phyloP scores from a whole-genome alignment of 1,139 yeast species.

The Nadsonia starkeyi-henricii region DNA sequence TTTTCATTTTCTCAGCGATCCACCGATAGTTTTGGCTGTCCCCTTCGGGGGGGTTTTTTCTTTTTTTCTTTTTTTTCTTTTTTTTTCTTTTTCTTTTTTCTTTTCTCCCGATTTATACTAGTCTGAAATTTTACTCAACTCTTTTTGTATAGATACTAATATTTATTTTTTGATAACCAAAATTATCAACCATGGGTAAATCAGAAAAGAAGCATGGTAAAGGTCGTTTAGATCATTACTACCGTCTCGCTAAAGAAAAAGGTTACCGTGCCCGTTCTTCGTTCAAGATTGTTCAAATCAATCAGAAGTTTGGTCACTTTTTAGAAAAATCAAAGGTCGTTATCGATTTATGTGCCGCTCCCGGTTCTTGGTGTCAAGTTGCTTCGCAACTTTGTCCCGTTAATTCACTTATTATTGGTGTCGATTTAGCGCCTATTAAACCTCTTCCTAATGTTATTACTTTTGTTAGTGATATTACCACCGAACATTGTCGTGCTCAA shows the following conservation, averaged over 20 bases:
- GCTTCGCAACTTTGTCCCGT: conserved; percentile 88
- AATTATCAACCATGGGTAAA: conserved; percentile 68
- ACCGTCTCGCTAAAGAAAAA: conserved; percentile 88
- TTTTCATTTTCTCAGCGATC: too few species aligned
- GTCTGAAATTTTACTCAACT: neutral
- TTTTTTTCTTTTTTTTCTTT: neutral
- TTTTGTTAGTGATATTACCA: conserved; percentile 92
- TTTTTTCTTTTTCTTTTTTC: neutral
- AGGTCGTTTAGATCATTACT: conserved; percentile 98
- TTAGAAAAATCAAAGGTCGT: conserved; percentile 93
- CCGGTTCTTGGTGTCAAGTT: conserved; percentile 99
- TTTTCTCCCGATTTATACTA: neutral
- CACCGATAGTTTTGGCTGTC: neutral
- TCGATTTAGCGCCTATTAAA: conserved; percentile 93
- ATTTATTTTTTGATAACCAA: conserved; percentile 13
- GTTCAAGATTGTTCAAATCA: conserved; percentile 85
- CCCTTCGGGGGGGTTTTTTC: neutral
- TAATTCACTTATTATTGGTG: conserved; percentile 89
- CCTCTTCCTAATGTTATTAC: conserved; percentile 88
- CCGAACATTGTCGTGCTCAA: conserved; percentile 92
- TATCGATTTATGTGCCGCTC: conserved; percentile 97
- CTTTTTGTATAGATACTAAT: neutral
- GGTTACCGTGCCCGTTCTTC: conserved; percentile 99
- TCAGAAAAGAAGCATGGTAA: conserved; percentile 93
- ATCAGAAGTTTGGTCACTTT: conserved; percentile 93